These are phyloP conservation scores for Kurtzmaniella quercitrusa DNA, from an alignment of 1,139 yeast genomes.

Conservation along the genomic window DNA sequence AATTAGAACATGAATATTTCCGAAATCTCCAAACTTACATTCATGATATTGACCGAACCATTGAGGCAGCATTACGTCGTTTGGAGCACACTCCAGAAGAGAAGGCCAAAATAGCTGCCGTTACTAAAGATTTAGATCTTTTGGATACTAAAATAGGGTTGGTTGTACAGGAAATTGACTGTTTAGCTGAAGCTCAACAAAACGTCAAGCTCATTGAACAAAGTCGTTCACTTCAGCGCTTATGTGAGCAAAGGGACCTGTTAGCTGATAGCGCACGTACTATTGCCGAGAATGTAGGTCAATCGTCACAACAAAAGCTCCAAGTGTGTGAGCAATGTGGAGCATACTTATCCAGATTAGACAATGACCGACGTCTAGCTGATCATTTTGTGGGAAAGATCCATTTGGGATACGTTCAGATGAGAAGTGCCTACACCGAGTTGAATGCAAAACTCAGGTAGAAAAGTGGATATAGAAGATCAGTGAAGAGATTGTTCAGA, in stretches of 20 bases:
- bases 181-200: conserved; percentile 49
- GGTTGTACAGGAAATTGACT: conserved; percentile 65
- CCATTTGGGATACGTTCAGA: conserved; percentile 75
- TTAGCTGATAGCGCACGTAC: conserved; percentile 53
- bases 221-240: conserved; percentile 39
- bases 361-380: conserved; percentile 83
- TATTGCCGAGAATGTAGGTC: conserved; percentile 73
- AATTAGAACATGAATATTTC: conserved; percentile 67
- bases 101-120: conserved; percentile 55
- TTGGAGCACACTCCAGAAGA: conserved; percentile 81
- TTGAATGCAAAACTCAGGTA: conserved; percentile 23
- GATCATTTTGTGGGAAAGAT: conserved; percentile 90
- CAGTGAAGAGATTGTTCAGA: not conserved
- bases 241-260: conserved; percentile 44
- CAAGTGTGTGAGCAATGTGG: conserved; percentile 94
- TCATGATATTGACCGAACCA: conserved; percentile 64
- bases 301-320: conserved; percentile 82
- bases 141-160: conserved; percentile 66
- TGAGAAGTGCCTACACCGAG: conserved; percentile 62
- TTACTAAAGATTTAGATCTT: conserved; percentile 62
- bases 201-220: conserved; percentile 50
- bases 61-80: conserved; percentile 60
- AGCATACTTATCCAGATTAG: conserved; percentile 81
- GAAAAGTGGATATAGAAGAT: not conserved
- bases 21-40: conserved; percentile 52